Base-by-base conservation (phyloP, 306 rosid genomes). In the Quercus gilva region DNA sequence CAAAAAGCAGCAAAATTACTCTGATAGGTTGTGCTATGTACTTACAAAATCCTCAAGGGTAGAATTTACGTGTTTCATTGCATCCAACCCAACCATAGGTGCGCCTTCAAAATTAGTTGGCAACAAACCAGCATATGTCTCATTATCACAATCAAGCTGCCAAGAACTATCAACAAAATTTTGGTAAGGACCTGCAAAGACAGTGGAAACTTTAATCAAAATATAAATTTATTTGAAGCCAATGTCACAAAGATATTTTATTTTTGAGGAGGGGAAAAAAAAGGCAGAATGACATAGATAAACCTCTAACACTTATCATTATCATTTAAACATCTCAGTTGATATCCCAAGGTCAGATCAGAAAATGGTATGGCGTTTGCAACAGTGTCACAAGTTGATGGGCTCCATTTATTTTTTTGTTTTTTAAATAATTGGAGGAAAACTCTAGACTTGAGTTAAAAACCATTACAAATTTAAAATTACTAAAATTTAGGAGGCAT, bases 1-100 rank as follows among this genome's bases (percentile, higher is more conserved):
- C 45, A 37, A 49, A 49, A 49, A 49, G 53, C 5, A 49, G 53
- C 45, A 49, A 49, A 10, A 49, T 10, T 13, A 49, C 53, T 49
- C 53, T 49, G 53, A 49, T 13, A 12, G 53, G 53, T 49, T 49
- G 53, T 49, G 53, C 17, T 31, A 7, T 37, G 52, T 61, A 60
- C 97, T 94, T 85, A 94, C 97, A 86, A 94, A 94, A 87, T 94
- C 99, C 82, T 90, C 99, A 76, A 94, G 94, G 21, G 99, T 91
- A 61, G 97, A 94, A 87, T 92, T 94, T 67, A 97, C 95, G 69
- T 85, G 91, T 80, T 85, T 86, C 97, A 92, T 91, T 80, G 97
- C 89, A 75, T 89, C 97, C 86, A 94, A 74, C 52, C 86, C 88
- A 58, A 94, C 82, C 91, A 79, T 71, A 76, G 92, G 86, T 45